Percentiles rank a stretch among this genome's conserved stretches.
These are phyloP conservation scores for Fusarium luffae DNA, from an alignment of 2,329 filamentous ascomycete species.

Conservation along the genomic window DNA sequence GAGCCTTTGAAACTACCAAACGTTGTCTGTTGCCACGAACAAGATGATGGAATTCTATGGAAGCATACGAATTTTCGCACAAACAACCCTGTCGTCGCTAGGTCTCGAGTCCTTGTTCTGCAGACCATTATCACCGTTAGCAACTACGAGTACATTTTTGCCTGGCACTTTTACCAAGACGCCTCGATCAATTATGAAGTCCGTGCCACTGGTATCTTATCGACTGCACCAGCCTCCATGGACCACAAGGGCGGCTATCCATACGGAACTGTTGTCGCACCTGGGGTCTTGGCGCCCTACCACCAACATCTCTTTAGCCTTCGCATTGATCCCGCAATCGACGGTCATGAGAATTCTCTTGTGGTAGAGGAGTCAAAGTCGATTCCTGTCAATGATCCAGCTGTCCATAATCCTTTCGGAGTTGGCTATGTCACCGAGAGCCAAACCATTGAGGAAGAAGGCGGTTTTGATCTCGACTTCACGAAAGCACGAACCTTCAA, in stretches of 20 bases:
- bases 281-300: conserved; percentile 71
- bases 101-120: conserved; percentile 67
- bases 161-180: conserved; percentile 63
- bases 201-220: conserved; percentile 57
- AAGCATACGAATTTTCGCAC: conserved; percentile 72
- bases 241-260: conserved; percentile 61
- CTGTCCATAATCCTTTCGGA: conserved; percentile 63
- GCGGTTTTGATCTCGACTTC: conserved; percentile 62
- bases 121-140: conserved; percentile 71
- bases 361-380: conserved; percentile 52
- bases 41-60: conserved; percentile 66
- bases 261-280: conserved; percentile 70
- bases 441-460: conserved; percentile 55
- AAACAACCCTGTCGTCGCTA: conserved; percentile 63
- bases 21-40: conserved; percentile 52
- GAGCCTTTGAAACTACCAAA: conserved; percentile 50
- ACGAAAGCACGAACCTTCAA: conserved; percentile 61
- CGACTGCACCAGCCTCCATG: conserved; percentile 59
- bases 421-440: conserved; percentile 58
- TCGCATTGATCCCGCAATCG: conserved; percentile 72
- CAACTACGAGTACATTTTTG: conserved; percentile 68
- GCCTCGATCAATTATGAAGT: conserved; percentile 54
- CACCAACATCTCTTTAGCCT: conserved; percentile 73
- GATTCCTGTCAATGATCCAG: conserved; percentile 57
- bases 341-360: conserved; percentile 67